phyloP scores from a whole-genome alignment of 352 stramenopile genomes.

The Pythium aphanidermatum region DNA sequence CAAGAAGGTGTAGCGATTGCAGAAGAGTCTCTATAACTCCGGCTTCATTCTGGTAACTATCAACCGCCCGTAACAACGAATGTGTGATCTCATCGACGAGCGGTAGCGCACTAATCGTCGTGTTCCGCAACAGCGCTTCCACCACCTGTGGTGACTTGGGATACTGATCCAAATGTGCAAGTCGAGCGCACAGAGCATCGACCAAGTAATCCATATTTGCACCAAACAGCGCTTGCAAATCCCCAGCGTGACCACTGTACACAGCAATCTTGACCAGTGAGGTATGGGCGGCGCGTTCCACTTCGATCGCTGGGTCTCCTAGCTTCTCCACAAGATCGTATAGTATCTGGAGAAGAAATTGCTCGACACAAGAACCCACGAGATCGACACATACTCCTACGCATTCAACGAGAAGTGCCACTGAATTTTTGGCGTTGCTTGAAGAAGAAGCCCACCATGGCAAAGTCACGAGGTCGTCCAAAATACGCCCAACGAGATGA shows the following conservation, averaged over 20 bases:
- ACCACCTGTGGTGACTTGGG: slow-evolving; percentile 73
- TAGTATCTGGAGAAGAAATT: slow-evolving; percentile 65
- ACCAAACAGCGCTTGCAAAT: slow-evolving; percentile 59
- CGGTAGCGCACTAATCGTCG: slow-evolving; percentile 55
- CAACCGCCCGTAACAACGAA: slow-evolving; percentile 63
- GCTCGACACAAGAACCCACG: slow-evolving; percentile 35
- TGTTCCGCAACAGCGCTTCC: slow-evolving; percentile 60
- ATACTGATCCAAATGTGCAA: slow-evolving; percentile 64
- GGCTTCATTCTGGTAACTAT: slow-evolving; percentile 54
- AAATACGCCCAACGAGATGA: slow-evolving; percentile 59
- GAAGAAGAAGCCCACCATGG: slow-evolving; percentile 32
- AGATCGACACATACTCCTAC: slow-evolving; percentile 71
- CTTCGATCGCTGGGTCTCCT: slow-evolving; percentile 42
- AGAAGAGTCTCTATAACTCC: slow-evolving; percentile 2
- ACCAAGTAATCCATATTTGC: slow-evolving; percentile 88
- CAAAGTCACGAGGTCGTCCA: slow-evolving; percentile 41
- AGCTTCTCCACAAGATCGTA: slow-evolving; percentile 86
- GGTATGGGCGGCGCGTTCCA: slow-evolving; percentile 64
- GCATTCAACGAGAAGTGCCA: slow-evolving; percentile 64
- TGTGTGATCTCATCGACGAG: slow-evolving; percentile 70
- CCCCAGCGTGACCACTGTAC: slow-evolving; percentile 34
- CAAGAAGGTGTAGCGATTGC: slow-evolving; percentile 42
- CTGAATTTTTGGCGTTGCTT: slow-evolving; percentile 4
- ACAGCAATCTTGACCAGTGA: slow-evolving; percentile 65
- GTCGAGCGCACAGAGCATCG: slow-evolving; percentile 61